phyloP scores from a whole-genome alignment of 345 rosid genomes.

The Brassica napus region Da-Ae NC_063442.1:32443501-32444000 shows the following conservation, averaged over 20 bases:
- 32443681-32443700: background rate
- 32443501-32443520: conserved; percentile 9
- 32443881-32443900: background rate
- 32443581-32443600: conserved; percentile 81
- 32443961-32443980: conserved; percentile 97
- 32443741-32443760: conserved; percentile 92
- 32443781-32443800: conserved; percentile 80
- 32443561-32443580: conserved; percentile 75
- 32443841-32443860: conserved; percentile 93
- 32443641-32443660: no score
- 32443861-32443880: conserved; percentile 55
- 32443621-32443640: conserved; percentile 85
- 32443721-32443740: conserved; percentile 95
- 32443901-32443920: background rate
- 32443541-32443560: conserved; percentile 87
- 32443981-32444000: conserved; percentile 92
- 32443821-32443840: conserved; percentile 92
- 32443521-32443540: conserved; percentile 81
- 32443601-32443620: conserved; percentile 81
- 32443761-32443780: conserved; percentile 80
- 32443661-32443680: background rate
- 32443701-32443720: conserved; percentile 95
- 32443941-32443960: conserved; percentile 57
- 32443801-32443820: conserved; percentile 94
- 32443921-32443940: background rate